Evolutionary conservation across 2,329 filamentous ascomycete species (phyloP), one percentile per base, ranked within the genome.

Genomic region (Penicillium sp.): DNA sequence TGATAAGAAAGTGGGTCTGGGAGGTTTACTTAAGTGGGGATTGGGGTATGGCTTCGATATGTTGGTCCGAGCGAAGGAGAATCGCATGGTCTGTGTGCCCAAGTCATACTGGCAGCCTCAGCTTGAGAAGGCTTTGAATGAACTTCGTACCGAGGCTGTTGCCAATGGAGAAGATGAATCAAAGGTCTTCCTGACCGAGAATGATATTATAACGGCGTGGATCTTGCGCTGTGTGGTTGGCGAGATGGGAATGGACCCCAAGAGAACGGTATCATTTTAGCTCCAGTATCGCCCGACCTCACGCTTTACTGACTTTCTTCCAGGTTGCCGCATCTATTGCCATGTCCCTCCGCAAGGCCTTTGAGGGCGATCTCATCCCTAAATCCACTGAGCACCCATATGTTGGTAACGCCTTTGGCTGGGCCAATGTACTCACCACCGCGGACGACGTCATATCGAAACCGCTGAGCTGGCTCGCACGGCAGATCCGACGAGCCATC

Each of bases 311-410:
- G n/a, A 54, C 50, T 61, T 23, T 49, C 25, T 25, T 54, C 14
- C 4, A 55, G 53, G 39, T 55, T 26, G 53, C 53, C 48, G 47
- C 53, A 57, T 63, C 53, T 6, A 57, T 61, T 37, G 61, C 61
- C 26, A 61, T 63, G 61, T 63, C 56, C 31, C 58, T 63, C n/a
- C 61, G 59, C 43, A 63, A 59, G 26, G 52, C 59, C 26, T 61
- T 61, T 23, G 61, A 63, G 33, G 59, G 61, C 10, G 59, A 61
- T 23, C 52, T 63, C 11, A 54, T 63, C 19, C 61, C 61, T 7
- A 19, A 35, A 3, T 61, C 59, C 13, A 23, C 48, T 16, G 49
- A 61, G 26, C 51, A 54, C 25, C 61, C 61, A 0, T 61, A 63
- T 39, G 52, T 63, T 23, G 61, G 61, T 11, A 63, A 63, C 29